Evolutionary conservation across 306 rosid genomes (phyloP), one percentile per base, ranked within the genome.

Genomic region (Lathyrus aphaca): DNA sequence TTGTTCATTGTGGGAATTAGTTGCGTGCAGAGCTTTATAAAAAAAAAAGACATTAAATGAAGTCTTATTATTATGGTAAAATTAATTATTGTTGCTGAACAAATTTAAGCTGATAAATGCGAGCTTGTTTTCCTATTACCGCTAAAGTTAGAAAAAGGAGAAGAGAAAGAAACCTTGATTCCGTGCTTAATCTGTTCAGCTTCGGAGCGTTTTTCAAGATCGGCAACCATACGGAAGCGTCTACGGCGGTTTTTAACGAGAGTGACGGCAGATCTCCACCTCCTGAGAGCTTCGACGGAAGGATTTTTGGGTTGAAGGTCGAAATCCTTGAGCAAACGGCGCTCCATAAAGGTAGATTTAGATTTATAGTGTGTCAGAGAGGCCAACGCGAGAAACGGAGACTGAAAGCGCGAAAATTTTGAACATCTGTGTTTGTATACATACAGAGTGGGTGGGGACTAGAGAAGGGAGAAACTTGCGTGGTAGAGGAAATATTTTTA

Each of bases 241-340:
- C 98, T 74, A 37, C 89, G 77, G 18, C 19, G 97, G 72, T 94
- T 94, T 53, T 79, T 90, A 70, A 94, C 96, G 64, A 88, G 30
- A 0, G 84, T 18, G 64, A 91, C 98, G 77, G 97, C 98, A 39
- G 78, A 63, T 76, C 96, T 81, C 98, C 98, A 94, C 13, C 88
- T 60, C 32, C 35, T 49, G 75, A 78, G 64, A n/a, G 91, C 82
- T 40, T 84, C 91, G 10, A 73, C 62, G 25, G 98, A 79, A 0
- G 82, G 75, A 63, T 78, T 81, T 66, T 90, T 93, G 60, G 16
- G 54, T 35, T 86, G 81, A 2, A 93, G 57, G n/a, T 86, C 80
- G 68, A 93, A 90, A 53, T 90, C 91, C 76, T 88, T 81, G 23
- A 84, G 51, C 35, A 66, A 63, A 10, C 10, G 65, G 5, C 13